Base-by-base conservation (phyloP, 1,284 basidiomycete genomes). In the Hemileia vastatrix region DNA sequence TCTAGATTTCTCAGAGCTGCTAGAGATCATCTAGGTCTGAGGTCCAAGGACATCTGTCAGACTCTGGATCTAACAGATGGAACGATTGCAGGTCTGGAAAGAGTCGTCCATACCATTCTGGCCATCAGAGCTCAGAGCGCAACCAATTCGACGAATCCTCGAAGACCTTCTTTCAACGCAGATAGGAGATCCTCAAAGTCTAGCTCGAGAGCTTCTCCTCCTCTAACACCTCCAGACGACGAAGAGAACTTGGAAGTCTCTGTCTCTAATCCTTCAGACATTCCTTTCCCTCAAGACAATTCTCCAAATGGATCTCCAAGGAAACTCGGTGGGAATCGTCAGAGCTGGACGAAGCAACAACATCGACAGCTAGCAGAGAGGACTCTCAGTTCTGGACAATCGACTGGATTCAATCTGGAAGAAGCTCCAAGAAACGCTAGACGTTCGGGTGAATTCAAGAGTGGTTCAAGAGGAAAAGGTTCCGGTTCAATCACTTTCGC, bases 31-130 rank as follows among this genome's bases (percentile, higher is more conserved):
- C 66, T 71, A 27, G 69, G 67, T n/a, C 54, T 71, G 49, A 64
- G 65, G 13, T 66, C 67, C 23, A 68, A 68, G 53, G 69, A 71
- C 23, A 54, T 71, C 27, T 71, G 70, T 52, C 68, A 71, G 32
- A 58, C 64, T 21, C 66, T 69, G 21, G 70, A 71, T 51, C 65
- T 71, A 6, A 67, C 67, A 21, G 67, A 70, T 19, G 65, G 57
- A 19, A 71, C 69, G 3, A 55, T 66, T 0, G 65, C 67, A 33
- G 70, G 70, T n/a, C 63, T 71, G 15, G 62, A 68, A 3, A 66
- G 70, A 45, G 69, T 67, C 13, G 66, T 67, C 11, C 67, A 70
- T 33, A 69, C 70, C 19, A 67, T 71, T 11, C 65, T 67, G 8
- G 67, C 67, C 6, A 27, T 61, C 11, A 49, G 27, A 23, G 57